Conservation (phyloP, 116 monocot genomes). For the Iris pallida region DNA sequence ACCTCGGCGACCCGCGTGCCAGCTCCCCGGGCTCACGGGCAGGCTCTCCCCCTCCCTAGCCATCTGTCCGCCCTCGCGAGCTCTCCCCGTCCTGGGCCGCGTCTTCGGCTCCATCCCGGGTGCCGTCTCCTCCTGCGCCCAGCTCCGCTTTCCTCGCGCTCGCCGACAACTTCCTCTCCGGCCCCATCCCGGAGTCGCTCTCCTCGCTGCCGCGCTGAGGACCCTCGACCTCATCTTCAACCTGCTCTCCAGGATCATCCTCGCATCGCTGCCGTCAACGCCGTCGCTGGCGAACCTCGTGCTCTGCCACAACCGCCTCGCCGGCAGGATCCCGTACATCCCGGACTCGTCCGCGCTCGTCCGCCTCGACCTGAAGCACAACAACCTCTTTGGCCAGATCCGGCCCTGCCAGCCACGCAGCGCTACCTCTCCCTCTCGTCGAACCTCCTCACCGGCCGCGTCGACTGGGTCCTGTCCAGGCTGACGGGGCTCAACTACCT, state of each 20-base stretch:
- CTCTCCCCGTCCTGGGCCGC: slow-evolving; percentile 43
- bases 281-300: slow-evolving; percentile 42
- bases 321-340: no score
- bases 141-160: slow-evolving; percentile 46
- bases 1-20: slow-evolving; percentile 52
- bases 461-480: slow-evolving; percentile 22
- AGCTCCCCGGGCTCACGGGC: slow-evolving; percentile 43
- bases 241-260: slow-evolving; percentile 35
- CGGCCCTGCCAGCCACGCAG: slow-evolving; percentile 7
- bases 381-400: no score
- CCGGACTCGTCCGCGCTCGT: no score
- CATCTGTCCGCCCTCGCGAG: slow-evolving; percentile 33
- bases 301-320: no score
- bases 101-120: slow-evolving; percentile 33
- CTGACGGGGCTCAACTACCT: slow-evolving; percentile 45
- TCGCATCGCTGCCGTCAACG: neutral
- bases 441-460: slow-evolving; percentile 37
- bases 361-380: no score
- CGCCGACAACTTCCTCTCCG: slow-evolving; percentile 46
- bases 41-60: slow-evolving; percentile 22
- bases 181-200: slow-evolving; percentile 25
- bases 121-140: slow-evolving; percentile 15
- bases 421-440: slow-evolving; percentile 41
- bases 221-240: slow-evolving; percentile 55
- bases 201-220: slow-evolving; percentile 18